Conservation (phyloP, 83 land plant genomes). For the Picea abies region DNA sequence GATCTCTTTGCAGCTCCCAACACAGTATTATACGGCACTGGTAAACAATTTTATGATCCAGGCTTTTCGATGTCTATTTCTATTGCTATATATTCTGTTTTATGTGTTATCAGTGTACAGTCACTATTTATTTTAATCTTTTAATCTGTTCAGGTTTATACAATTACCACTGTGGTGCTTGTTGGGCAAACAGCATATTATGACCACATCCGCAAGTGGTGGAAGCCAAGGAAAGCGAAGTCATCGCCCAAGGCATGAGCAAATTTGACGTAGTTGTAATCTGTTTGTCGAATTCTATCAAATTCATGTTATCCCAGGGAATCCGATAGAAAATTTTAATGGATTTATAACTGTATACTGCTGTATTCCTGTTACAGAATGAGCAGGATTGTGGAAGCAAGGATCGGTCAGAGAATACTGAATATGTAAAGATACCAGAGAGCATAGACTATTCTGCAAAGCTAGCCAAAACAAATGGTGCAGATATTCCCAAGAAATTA, state of each 20-base stretch:
- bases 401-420: background rate
- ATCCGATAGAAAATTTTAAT: too few relatives aligned
- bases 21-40: conserved; percentile 12
- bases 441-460: background rate
- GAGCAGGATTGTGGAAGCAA: too few relatives aligned
- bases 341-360: too few relatives aligned
- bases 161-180: conserved; percentile 41
- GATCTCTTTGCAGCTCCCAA: conserved; percentile 3
- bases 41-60: background rate
- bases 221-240: too few relatives aligned
- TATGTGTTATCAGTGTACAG: background rate
- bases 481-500: background rate
- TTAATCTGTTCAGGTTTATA: conserved; percentile 47
- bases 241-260: too few relatives aligned
- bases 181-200: conserved; percentile 19
- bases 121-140: too few relatives aligned
- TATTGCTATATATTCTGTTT: background rate
- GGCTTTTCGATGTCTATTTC: too few relatives aligned
- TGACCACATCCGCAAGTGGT: too few relatives aligned
- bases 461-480: background rate
- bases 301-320: too few relatives aligned
- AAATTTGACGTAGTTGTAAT: too few relatives aligned
- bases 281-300: too few relatives aligned
- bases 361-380: too few relatives aligned
- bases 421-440: background rate